Evolutionary conservation across 2,329 filamentous ascomycete species (phyloP), one percentile per base, ranked within the genome.

Genomic region (Eutypella sp.): DNA sequence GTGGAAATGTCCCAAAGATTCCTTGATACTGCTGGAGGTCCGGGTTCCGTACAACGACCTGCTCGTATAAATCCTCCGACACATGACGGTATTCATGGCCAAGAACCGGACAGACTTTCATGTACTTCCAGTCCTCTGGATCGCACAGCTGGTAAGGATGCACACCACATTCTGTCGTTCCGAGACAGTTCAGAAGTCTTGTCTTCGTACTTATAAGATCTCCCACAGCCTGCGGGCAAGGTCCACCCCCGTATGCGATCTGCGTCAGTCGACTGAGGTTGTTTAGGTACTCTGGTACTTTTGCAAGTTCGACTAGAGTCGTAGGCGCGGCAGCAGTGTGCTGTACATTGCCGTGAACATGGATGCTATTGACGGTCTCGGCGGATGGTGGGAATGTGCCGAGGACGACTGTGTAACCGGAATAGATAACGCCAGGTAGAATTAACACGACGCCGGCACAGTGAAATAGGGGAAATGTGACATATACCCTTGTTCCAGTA

Each of bases 1-100:
- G 59, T 0, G 70, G 71, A 40, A 70, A 72, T 2, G 68, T 66
- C 29, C 60, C 57, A 46, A 75, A 75, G 15, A 70, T 50, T 3
- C 62, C 60, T 41, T 70, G 64, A 16, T 58, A 58, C 1, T 24
- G 44, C 3, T 51, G 31, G 1, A 55, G 51, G n/a, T 56, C 39
- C 3, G 57, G 50, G 1, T 62, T 54, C 2, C 60, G 58, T 1
- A 62, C 53, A 9, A 67, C 54, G 18, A 66, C 53, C 16, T 65
- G 57, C 42, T 69, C 62, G 45, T 66, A 65, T 10, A 68, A 41
- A 8, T 58, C 54, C 1, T 54, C 50, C 40, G 55, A 47, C 11
- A 57, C 44, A 6, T 48, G 51, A 1, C 57, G 58, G 2, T 59
- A 48, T 3, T 45, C 42, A 5, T 55, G 50, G 0, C 51, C 51